phyloP scores from a whole-genome alignment of 2,329 filamentous ascomycete species.

The Pseudophaeomoniella oleicola region DNA sequence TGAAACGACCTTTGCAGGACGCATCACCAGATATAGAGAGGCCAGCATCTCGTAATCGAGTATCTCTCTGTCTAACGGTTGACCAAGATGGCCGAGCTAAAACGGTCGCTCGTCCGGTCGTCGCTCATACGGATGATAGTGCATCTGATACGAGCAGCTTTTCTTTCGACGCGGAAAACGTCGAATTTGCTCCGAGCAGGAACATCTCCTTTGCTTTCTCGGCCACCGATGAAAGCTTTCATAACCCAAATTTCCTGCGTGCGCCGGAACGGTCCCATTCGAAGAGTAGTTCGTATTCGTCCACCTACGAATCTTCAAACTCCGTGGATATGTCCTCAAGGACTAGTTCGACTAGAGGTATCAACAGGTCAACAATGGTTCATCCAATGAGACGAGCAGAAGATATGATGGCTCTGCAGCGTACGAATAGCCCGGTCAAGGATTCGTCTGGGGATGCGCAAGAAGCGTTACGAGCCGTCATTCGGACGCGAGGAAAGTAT shows the following conservation, averaged over 20 bases:
- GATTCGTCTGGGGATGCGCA: slow-evolving; percentile 26
- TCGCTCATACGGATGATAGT: slow-evolving; percentile 23
- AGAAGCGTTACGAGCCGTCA: slow-evolving; percentile 30
- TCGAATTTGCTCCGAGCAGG: slow-evolving; percentile 20
- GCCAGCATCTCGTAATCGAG: slow-evolving; percentile 18
- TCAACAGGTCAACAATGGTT: background rate
- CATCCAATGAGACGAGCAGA: background rate
- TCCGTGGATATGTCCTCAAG: slow-evolving; percentile 27
- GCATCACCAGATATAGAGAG: slow-evolving; percentile 5
- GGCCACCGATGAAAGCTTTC: slow-evolving; percentile 17
- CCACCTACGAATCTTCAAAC: slow-evolving; percentile 23
- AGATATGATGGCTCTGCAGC: background rate
- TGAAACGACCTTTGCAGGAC: slow-evolving; percentile 12
- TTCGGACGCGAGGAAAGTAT: slow-evolving; percentile 16
- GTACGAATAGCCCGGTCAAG: slow-evolving; percentile 3
- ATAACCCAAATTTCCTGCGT: slow-evolving; percentile 7
- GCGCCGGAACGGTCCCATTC: slow-evolving; percentile 22
- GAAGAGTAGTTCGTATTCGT: slow-evolving; percentile 27
- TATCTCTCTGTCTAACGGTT: slow-evolving; percentile 30
- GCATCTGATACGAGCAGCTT: slow-evolving; percentile 27
- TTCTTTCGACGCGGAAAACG: slow-evolving; percentile 25
- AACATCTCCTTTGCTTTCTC: slow-evolving; percentile 24
- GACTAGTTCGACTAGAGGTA: slow-evolving; percentile 15
- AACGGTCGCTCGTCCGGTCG: slow-evolving; percentile 19
- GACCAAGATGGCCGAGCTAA: slow-evolving; percentile 33